Evolutionary conservation across 2,329 filamentous ascomycete genomes (phyloP).

Genomic region (Monilinia aucupariae): DNA sequence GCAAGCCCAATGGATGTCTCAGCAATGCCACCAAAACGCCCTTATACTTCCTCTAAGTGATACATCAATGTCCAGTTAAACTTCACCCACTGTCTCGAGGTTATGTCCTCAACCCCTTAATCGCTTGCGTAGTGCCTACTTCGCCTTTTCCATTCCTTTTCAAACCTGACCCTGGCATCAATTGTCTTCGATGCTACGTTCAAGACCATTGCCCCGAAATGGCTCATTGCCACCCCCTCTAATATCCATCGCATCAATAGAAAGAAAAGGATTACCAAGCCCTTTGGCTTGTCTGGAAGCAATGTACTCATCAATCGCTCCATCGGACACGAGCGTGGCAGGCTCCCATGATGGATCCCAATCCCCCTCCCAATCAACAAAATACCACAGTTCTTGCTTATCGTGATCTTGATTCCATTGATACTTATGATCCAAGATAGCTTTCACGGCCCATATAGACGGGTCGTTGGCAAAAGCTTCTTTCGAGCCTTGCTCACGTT

Average conservation of each 20-base stretch:
- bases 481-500: conserved; percentile 14
- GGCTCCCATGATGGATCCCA: conserved; percentile 30
- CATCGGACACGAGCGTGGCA: conserved; percentile 22
- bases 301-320: conserved; percentile 18
- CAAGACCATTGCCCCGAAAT: background rate
- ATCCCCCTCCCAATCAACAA: conserved; percentile 31
- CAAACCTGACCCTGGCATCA: background rate
- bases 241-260: conserved; percentile 1
- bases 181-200: background rate
- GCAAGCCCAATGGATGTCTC: background rate
- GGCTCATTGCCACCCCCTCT: background rate
- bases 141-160: background rate
- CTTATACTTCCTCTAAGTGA: background rate
- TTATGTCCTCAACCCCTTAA: background rate
- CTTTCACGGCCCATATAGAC: conserved; percentile 22
- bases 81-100: background rate
- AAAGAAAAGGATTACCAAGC: background rate
- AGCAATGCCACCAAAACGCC: background rate
- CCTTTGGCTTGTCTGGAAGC: conserved; percentile 12
- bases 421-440: conserved; percentile 24
- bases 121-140: background rate
- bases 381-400: conserved; percentile 22
- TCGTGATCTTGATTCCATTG: background rate
- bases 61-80: background rate
- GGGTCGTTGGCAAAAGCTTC: conserved; percentile 4